Base-by-base conservation (phyloP, 208 protist genomes). In the Trypanosoma rangeli region DNA sequence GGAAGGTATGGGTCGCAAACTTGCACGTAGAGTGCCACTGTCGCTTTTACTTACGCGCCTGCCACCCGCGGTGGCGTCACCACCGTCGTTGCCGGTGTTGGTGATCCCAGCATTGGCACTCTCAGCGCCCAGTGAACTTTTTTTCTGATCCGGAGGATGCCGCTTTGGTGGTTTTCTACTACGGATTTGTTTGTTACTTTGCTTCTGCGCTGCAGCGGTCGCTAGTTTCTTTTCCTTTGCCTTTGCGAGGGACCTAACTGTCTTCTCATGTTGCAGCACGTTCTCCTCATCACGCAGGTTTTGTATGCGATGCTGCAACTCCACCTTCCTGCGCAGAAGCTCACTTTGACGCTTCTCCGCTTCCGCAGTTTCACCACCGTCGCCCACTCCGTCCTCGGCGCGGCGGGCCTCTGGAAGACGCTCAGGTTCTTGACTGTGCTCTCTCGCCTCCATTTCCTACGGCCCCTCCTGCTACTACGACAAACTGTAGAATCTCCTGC, bases 291-390 rank as follows among this genome's bases (percentile, higher is more conserved):
- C 54, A 10, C 42, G 61, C 26, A 75, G 49, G 5, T 31, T n/a
- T 58, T 69, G 70, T 24, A 69, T 69, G 44, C 63, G 70, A 39
- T 44, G 70, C 48, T 75, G 70, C 24, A 75, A 48, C 0, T 42
- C 39, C 16, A 75, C 62, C 50, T 65, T 57, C 18, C 26, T 57
- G n/a, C 39, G 52, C 16, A 69, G 29, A 0, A 75, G 62, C 20
- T 56, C 22, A 37, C 70, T 56, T 4, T 64, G 5, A 0, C n/a
- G 22, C 8, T 35, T 20, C 3, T 63, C 70, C 9, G 26, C 8
- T 57, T 55, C 29, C 24, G 35, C 50, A 16, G 24, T 1, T 12
- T 48, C 35, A 1, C 5, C 4, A 0, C 67, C 8, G 35, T 1
- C 53, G 8, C 56, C 54, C 18, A 69, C 52, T 53, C 59, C 55